These are phyloP conservation scores for Pichia inconspicua DNA, from an alignment of 1,139 yeast genomes.

Conservation along the genomic window DNA sequence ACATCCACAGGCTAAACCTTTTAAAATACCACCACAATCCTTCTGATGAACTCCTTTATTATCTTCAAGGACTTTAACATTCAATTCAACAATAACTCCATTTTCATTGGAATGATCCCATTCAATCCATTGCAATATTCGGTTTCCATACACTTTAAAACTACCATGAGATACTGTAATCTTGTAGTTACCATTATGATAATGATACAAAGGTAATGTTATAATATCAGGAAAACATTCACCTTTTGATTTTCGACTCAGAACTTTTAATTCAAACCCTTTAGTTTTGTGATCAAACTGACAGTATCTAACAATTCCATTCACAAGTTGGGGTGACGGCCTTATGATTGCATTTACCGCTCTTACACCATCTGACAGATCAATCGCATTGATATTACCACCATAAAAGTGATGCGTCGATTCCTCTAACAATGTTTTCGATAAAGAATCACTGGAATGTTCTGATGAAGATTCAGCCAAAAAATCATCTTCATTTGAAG, in stretches of 20 bases:
- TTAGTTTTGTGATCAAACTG: conserved; percentile 47
- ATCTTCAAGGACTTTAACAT: conserved; percentile 7
- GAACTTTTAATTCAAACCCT: conserved; percentile 42
- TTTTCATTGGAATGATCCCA: conserved; percentile 52
- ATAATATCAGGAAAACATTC: conserved; percentile 30
- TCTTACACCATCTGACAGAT: conserved; percentile 49
- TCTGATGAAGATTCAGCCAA: neutral
- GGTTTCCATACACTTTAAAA: conserved; percentile 38
- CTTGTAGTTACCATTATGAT: conserved; percentile 40
- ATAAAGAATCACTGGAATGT: conserved; percentile 4
- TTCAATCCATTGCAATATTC: conserved; percentile 46
- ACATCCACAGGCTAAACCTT: conserved; percentile 29
- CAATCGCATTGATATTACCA: neutral
- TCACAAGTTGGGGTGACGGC: conserved; percentile 58
- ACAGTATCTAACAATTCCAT: conserved; percentile 42
- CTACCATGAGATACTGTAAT: conserved; percentile 47
- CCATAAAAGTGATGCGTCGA: neutral
- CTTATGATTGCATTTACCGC: conserved; percentile 65
- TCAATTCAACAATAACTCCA: conserved; percentile 19
- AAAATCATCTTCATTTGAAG: conserved; percentile 12
- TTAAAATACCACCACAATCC: conserved; percentile 19
- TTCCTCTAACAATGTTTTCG: conserved; percentile 1
- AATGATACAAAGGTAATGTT: conserved; percentile 68
- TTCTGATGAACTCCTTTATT: neutral
- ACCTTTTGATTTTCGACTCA: conserved; percentile 19